phyloP scores from a whole-genome alignment of 1,284 basidiomycete genomes.

The Gymnopus androsaceus region DNA sequence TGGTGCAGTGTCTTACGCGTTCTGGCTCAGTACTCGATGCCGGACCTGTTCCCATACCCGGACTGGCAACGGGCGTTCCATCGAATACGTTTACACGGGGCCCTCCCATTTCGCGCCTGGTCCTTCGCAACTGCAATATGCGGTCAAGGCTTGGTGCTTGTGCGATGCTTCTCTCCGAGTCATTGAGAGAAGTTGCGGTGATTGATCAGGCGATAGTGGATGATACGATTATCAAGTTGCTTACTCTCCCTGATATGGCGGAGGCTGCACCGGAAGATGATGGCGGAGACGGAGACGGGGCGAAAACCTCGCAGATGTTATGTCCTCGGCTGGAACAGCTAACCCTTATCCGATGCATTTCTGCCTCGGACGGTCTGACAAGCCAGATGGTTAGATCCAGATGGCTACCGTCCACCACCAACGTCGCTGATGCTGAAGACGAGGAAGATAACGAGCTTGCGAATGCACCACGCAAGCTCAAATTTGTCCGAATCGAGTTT shows the following conservation, averaged over 20 bases:
- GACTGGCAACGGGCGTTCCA: too few species aligned
- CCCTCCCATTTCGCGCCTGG: constrained; percentile 2
- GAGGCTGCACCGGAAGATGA: background rate
- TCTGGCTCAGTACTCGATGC: background rate
- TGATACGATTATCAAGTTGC: background rate
- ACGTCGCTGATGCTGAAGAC: background rate
- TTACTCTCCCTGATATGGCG: background rate
- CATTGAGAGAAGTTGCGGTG: background rate
- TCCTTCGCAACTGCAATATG: background rate
- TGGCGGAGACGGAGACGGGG: background rate
- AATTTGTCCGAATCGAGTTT: constrained; percentile 3
- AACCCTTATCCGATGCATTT: constrained; percentile 1
- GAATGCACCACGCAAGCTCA: background rate
- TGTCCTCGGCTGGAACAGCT: constrained; percentile 10
- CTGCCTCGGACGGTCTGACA: background rate
- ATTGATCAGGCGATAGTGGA: background rate
- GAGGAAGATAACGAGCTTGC: background rate
- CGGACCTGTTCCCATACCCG: background rate
- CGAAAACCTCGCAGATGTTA: background rate
- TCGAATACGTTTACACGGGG: background rate
- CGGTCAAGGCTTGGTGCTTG: background rate
- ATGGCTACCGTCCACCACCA: background rate
- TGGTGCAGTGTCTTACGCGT: background rate
- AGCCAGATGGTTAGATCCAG: constrained; percentile 9
- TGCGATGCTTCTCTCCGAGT: background rate